Base-by-base conservation (phyloP, 331 rosid species). In the Telfairia occidentalis region DNA sequence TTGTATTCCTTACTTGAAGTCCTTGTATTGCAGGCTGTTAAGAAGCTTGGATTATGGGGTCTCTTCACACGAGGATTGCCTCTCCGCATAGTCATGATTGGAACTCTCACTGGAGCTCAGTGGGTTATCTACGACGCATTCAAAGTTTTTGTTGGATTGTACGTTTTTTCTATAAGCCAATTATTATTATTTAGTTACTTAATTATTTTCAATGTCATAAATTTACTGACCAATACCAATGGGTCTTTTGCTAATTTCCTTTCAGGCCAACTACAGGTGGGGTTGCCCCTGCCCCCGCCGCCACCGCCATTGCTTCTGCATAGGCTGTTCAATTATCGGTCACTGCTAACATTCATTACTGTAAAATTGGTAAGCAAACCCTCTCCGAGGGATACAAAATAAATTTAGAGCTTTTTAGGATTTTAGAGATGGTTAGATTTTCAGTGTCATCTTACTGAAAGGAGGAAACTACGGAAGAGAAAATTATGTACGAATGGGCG, bases 81-180 rank as follows among this genome's bases (percentile, higher is more conserved):
- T 72, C 97, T 95, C 60, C 97, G 98, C 73, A 95, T 95, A 80
- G 89, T 88, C 76, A 95, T 95, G 97, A 86, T 95, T 78, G 97
- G 97, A 84, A 91, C 97, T 59, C 97, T 95, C 24, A 95, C 98
- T 2, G 97, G 97, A 80, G 92, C 93, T 80, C 98, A 92, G 73
- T 95, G 98, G 98, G 97, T 89, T 64, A 84, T 92, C 83, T 91
- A 95, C 13, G 98, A 95, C 78, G 93, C 96, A 55, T 95, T 95
- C 87, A 91, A 95, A 87, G 96, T 95, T 78, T 92, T 55, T 10
- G 97, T 90, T 19, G 98, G 98, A 49, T 86, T 95, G 98, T 95
- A 90, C 86, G 96, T 88, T 58, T 53, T 54, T 71, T 61, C 55
- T 24, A 13, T 40, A 34, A 45, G 32, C 28, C 63, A n/a, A 38